A percentile compares a stretch with the other conserved stretches of the same genome.
Conservation (phyloP, 1,139 yeast genomes). For the Geotrichum australiense region DNA sequence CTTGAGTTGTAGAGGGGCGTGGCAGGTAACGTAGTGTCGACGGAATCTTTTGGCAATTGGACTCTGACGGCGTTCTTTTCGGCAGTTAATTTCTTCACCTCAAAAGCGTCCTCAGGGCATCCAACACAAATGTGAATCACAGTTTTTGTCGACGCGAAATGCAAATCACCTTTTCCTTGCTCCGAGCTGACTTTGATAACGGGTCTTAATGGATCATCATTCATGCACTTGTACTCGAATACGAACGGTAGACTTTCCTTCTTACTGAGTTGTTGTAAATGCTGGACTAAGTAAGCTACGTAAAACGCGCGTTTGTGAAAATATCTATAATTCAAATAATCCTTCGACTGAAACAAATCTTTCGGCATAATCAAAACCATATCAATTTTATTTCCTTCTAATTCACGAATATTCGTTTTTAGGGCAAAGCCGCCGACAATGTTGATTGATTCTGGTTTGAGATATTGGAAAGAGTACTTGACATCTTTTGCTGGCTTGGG, state of each 20-base stretch:
- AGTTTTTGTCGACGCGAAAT: constrained; percentile 63
- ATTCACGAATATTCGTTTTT: constrained; percentile 65
- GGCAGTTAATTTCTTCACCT: constrained; percentile 66
- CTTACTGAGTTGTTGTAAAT: constrained; percentile 48
- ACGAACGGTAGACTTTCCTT: constrained; percentile 41
- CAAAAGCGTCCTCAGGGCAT: constrained; percentile 65
- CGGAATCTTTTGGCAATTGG: constrained; percentile 21
- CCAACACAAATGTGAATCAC: constrained; percentile 66
- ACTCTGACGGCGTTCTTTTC: constrained; percentile 61
- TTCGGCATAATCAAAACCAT: constrained; percentile 77
- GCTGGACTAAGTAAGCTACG: constrained; percentile 66
- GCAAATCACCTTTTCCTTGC: constrained; percentile 35
- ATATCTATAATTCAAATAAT: constrained; percentile 82
- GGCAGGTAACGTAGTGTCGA: constrained; percentile 47
- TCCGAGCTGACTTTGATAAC: constrained; percentile 24
- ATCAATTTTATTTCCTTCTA: constrained; percentile 64
- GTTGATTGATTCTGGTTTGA: constrained; percentile 68
- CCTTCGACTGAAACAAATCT: constrained; percentile 71
- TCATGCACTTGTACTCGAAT: constrained; percentile 51
- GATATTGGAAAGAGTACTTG: constrained; percentile 64
- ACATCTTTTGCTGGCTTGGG: constrained; percentile 66
- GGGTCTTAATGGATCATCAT: constrained; percentile 34
- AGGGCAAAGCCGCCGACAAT: constrained; percentile 86
- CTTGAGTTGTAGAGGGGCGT: constrained; percentile 85
- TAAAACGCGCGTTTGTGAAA: constrained; percentile 86